phyloP scores from a whole-genome alignment of 352 stramenopile genomes.

The Globisporangium ultimum region DNA sequence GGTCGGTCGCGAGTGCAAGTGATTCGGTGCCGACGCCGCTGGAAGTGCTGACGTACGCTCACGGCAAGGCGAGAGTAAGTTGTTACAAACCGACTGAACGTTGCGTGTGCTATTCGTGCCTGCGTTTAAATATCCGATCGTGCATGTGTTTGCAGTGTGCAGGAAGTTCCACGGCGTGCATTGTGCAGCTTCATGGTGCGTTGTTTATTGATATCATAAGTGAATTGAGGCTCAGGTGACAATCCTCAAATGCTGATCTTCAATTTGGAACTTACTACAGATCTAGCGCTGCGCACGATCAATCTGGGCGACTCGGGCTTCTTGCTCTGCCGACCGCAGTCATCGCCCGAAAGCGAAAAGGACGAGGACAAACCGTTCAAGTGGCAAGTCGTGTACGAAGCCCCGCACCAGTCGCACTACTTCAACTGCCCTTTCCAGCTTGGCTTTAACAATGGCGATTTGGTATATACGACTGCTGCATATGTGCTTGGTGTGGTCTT shows the following conservation, averaged over 20 bases:
- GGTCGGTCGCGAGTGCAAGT: conserved; percentile 12
- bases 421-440: conserved; percentile 97
- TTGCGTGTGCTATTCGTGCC: not conserved
- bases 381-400: conserved; percentile 86
- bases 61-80: conserved; percentile 55
- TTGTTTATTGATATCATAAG: not conserved
- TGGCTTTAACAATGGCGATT: conserved; percentile 87
- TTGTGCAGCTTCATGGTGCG: conserved; percentile 75
- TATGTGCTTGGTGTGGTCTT: no score
- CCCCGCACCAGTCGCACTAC: conserved; percentile 92
- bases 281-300: conserved; percentile 65
- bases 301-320: conserved; percentile 96
- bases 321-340: conserved; percentile 77
- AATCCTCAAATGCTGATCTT: not conserved
- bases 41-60: conserved; percentile 66
- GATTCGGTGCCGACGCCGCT: conserved; percentile 44
- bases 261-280: conserved; percentile 19
- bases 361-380: conserved; percentile 16
- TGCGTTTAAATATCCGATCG: not conserved
- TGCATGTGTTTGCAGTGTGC: conserved; percentile 34
- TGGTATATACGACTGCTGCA: conserved; percentile 27
- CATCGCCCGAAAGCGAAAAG: conserved; percentile 23
- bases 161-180: conserved; percentile 83
- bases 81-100: not conserved
- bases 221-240: no score